Conservation (phyloP, 2,329 filamentous ascomycete species). For the Sarocladium brachiariae region DNA sequence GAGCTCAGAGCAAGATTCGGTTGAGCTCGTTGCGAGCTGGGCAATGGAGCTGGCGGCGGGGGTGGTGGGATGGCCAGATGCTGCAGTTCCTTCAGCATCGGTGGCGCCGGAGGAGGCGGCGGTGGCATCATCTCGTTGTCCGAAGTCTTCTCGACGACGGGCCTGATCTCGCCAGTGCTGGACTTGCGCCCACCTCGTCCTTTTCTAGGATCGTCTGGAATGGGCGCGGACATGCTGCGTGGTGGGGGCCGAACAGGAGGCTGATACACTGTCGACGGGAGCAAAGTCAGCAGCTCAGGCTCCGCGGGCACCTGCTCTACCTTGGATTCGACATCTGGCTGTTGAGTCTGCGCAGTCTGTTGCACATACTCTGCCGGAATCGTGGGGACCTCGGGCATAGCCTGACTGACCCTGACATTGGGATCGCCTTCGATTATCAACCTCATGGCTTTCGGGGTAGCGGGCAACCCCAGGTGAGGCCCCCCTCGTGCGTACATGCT, state of each 20-base stretch:
- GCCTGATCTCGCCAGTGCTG: conserved; percentile 30
- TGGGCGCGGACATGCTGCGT: conserved; percentile 56
- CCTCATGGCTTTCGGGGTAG: conserved; percentile 86
- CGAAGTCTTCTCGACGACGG: conserved; percentile 35
- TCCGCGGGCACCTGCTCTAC: conserved; percentile 18
- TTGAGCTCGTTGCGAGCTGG: conserved; percentile 32
- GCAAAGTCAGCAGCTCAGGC: conserved; percentile 35
- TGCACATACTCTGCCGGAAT: conserved; percentile 43
- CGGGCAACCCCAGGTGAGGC: conserved; percentile 69
- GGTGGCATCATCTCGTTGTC: conserved; percentile 23
- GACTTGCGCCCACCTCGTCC: conserved; percentile 28
- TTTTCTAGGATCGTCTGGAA: conserved; percentile 31
- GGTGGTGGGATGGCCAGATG: conserved; percentile 56
- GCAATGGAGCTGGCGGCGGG: conserved; percentile 53
- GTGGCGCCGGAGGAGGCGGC: conserved; percentile 40
- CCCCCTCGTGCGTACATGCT: conserved; percentile 43
- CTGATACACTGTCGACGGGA: conserved; percentile 55
- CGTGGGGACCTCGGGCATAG: conserved; percentile 48
- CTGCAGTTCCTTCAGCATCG: conserved; percentile 55
- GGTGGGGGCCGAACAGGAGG: conserved; percentile 45
- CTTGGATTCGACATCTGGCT: conserved; percentile 16
- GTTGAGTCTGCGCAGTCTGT: conserved; percentile 28
- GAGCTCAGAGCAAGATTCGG: conserved; percentile 41
- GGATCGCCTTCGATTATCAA: conserved; percentile 61
- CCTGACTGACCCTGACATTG: conserved; percentile 27